Evolutionary conservation across 106 monocot species (phyloP), one percentile per base, ranked within the genome.

Genomic region (Hemerocallis citrina): DNA sequence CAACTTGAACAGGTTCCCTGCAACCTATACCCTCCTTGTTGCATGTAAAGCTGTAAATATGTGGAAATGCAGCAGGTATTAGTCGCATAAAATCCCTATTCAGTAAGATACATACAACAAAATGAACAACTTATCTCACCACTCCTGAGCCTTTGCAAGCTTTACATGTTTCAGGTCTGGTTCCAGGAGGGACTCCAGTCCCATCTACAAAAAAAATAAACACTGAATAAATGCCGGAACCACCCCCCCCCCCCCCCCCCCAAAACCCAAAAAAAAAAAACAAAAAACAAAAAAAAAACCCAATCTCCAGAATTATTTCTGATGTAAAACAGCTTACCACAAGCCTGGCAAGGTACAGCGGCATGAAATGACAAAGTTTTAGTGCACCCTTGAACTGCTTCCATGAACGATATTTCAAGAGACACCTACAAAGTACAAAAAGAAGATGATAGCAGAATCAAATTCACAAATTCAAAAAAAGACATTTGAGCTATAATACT

Each of bases 151-250:
- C 98, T 77, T 70, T 79, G 63, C 98, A 92, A 72, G 64, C 8
- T 62, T 39, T 72, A 64, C 98, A 98, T 31, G 88, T 92, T 73
- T 98, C 98, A 44, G 98, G 98, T 59, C 48, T 87, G 32, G 88
- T 88, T 55, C 98, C 98, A 65, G 98, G 84, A 47, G 92, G 98
- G 55, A 81, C 85, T 52, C 98, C 98, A 70, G 77, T 82, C 27
- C 98, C 92, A 72, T 61, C 98, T 98, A 62, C 30, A 61, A 49
- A 68, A 35, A 34, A 42, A 27, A 36, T 39, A 34, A 59, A 32
- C 10, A 29, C 14, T 28, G 16, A 42, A 64, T 16, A 14, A 36
- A 51, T 24, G 33, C 11, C 23, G 16, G 40, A 14, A 41, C 40
- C 14, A 41, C 14, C 14, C 14, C 11, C 19, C 41, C 20, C n/a